Base-by-base conservation (phyloP, 768 basidiomycete species). In the Chalciporus chontae region DNA sequence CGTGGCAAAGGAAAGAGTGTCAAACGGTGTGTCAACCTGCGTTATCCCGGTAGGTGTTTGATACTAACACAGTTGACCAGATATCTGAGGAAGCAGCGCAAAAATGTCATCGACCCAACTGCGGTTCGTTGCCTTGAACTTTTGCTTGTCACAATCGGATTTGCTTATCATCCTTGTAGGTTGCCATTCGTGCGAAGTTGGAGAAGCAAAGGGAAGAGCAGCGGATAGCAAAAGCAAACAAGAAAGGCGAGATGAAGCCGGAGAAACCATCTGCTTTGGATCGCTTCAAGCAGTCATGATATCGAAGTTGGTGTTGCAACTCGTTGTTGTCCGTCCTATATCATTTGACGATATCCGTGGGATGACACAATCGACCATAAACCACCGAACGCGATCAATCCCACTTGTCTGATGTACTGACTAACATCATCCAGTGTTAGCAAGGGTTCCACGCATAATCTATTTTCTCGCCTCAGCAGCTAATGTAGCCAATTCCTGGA, bases 41-140 rank as follows among this genome's bases (percentile, higher is more conserved):
- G 7, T 44, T 8, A 8, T 18, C 18, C 17, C 24, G 17, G 18
- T 11, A 14, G 4, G 10, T 17, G 11, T 11, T 27, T 39, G 6
- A 36, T 26, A n/a, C 29, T 19, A 10, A 14, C 27, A 6, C 13
- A 32, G 17, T 14, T 23, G 23, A 44, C 23, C 44, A 81, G 79
- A 40, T 88, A 83, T 66, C 67, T 96, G 54, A 78, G 90, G 60
- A 96, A 94, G 73, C 89, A 95, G 69, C 82, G 91, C 65, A 93
- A 94, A 75, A 96, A 97, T 61, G 90, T 97, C 42, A 81, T 97
- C 54, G 94, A 97, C 65, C 90, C 91, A 19, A 76, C 78, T 19
- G 76, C 79, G 19, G 87, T 90, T 48, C 47, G 79, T 72, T 13
- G 24, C 8, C 36, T 5, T 7, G 11, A 11, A 31, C 8, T 15